These are phyloP conservation scores for Murraya koenigii DNA, from an alignment of 345 rosid genomes.

Conservation along the genomic window DNA sequence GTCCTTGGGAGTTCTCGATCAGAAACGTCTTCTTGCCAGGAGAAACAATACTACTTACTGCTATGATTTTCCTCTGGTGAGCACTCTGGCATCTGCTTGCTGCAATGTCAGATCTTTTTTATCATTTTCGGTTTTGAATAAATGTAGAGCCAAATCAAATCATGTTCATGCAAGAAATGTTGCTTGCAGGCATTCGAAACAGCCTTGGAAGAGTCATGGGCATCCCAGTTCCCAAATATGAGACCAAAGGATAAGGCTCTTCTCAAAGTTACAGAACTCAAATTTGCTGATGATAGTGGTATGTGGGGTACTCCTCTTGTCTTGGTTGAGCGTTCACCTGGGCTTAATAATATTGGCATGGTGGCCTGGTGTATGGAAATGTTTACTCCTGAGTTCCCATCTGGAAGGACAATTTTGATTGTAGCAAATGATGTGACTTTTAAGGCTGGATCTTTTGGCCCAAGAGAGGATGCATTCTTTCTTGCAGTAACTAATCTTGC, in stretches of 20 bases:
- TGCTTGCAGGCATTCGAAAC: slow-evolving; percentile 84
- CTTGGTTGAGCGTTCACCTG: slow-evolving; percentile 57
- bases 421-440: slow-evolving; percentile 94
- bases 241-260: slow-evolving; percentile 48
- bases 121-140: background rate
- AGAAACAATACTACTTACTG: slow-evolving; percentile 86
- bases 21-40: slow-evolving; percentile 85
- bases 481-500: slow-evolving; percentile 92
- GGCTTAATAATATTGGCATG: slow-evolving; percentile 93
- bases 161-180: slow-evolving; percentile 14
- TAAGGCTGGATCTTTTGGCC: slow-evolving; percentile 98
- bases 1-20: slow-evolving; percentile 72
- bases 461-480: slow-evolving; percentile 96
- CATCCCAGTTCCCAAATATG: slow-evolving; percentile 50
- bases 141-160: slow-evolving; percentile 5
- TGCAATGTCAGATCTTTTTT: background rate
- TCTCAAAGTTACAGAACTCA: slow-evolving; percentile 69
- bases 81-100: slow-evolving; percentile 25
- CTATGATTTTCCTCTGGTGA: slow-evolving; percentile 95
- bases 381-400: slow-evolving; percentile 90
- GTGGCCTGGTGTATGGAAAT: slow-evolving; percentile 96
- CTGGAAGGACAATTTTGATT: slow-evolving; percentile 79
- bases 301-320: slow-evolving; percentile 73
- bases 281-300: slow-evolving; percentile 65
- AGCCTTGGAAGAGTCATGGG: slow-evolving; percentile 77